Evolutionary conservation across 2,329 filamentous ascomycete genomes (phyloP), one percentile per base, ranked within the genome.

Genomic region (Fusarium burgessii): DNA sequence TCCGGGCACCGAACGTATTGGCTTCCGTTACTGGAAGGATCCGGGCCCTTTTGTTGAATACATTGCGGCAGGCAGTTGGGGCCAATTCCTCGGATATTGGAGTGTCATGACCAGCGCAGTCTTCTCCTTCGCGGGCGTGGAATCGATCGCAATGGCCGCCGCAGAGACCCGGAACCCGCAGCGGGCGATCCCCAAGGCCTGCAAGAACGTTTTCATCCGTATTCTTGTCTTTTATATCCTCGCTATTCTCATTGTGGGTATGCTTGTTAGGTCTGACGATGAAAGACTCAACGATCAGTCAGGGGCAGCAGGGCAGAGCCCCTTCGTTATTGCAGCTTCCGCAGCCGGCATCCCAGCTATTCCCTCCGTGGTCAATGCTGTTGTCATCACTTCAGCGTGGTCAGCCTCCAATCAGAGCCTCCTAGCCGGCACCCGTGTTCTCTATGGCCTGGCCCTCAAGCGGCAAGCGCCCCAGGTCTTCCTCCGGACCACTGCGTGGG

Each of bases 281-380:
- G 84, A 87, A 35, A 89, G 82, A 17, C 82, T 91, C 38, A 78
- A 84, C 73, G 76, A 82, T 50, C 77, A 78, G n/a, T 82, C 80
- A 35, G 85, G 83, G 36, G 82, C 78, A 25, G 84, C 86, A n/a
- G 74, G 71, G 2, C 75, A 77, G 51, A 77, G 75, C 77, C 91
- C 90, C 14, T 93, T 91, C 74, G 92, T 95, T 64, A 92, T 94
- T 68, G 92, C 92, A 20, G 89, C 91, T 40, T 84, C 87, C 14
- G 86, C 88, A 33, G 92, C 92, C 4, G 89, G 90, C 1, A 90
- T 94, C 62, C 84, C 83, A 7, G 90, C 86, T 10, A 86, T 94
- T 7, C 90, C 91, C 0, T 89, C 89, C 9, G 87, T 95, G 58
- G 90, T 95, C 80, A 95, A 95, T 78, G 92, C 91, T 38, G 85